These are phyloP conservation scores for Lactuca saligna DNA, from an alignment of 129 eudicot species.

Conservation along the genomic window DNA sequence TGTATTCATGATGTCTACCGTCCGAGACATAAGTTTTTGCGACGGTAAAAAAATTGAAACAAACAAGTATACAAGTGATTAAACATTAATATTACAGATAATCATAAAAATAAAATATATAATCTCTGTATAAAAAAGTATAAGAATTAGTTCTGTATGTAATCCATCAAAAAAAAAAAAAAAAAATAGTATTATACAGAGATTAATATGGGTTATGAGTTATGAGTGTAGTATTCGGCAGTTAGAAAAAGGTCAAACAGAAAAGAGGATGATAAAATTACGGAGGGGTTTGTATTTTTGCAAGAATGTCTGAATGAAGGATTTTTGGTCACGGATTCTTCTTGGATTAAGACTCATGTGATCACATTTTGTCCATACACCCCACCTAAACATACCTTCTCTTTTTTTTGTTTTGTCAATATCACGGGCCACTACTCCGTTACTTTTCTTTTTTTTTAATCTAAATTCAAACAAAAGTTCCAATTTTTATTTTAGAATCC, in stretches of 20 bases:
- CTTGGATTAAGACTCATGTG: slow-evolving; percentile 32
- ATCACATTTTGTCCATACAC: slow-evolving; percentile 30
- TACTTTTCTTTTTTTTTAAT: not conserved
- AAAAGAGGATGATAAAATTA: slow-evolving; percentile 15
- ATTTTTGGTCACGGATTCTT: slow-evolving; percentile 35
- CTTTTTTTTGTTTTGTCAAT: slow-evolving; percentile 2
- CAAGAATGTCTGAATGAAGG: slow-evolving; percentile 11
- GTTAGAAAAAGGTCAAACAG: slow-evolving; percentile 6
- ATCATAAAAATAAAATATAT: no score
- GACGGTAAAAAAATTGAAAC: no score
- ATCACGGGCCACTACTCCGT: slow-evolving; percentile 24
- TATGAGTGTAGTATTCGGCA: not conserved
- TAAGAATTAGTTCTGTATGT: no score
- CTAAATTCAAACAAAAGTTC: not conserved
- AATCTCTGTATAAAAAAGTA: no score
- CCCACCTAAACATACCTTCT: slow-evolving; percentile 1
- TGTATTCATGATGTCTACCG: not conserved
- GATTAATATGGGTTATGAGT: no score
- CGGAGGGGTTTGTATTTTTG: slow-evolving; percentile 17
- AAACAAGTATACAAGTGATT: no score
- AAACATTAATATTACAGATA: no score
- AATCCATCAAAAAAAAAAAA: no score
- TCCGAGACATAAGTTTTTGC: not conserved
- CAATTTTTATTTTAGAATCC: not conserved
- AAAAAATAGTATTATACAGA: no score